These are phyloP conservation scores for Termitomyces sp. DNA, from an alignment of 768 basidiomycete genomes.

Conservation along the genomic window DNA sequence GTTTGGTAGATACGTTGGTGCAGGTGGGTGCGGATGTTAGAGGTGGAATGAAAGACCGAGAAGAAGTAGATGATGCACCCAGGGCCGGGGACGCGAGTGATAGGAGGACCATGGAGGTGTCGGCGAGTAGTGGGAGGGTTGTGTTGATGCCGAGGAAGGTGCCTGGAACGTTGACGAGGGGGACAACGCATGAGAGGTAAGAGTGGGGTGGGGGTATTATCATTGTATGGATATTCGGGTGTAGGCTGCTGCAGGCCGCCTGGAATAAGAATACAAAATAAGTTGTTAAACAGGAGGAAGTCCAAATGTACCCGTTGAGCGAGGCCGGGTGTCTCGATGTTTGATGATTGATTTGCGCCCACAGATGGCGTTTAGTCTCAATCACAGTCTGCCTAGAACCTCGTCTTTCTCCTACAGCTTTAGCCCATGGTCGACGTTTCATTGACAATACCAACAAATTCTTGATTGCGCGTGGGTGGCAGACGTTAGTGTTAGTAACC, in stretches of 20 bases:
- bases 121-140: constrained; percentile 23
- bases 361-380: too few relatives aligned
- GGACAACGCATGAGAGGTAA: constrained; percentile 39
- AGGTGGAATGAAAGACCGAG: neutral
- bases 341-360: too few relatives aligned
- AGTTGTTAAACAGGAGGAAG: too few relatives aligned
- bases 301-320: too few relatives aligned
- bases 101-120: constrained; percentile 50
- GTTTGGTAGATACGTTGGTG: constrained; percentile 10
- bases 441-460: neutral
- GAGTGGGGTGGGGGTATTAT: neutral
- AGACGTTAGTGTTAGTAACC: too few relatives aligned
- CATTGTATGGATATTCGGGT: too few relatives aligned
- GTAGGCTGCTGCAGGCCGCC: too few relatives aligned
- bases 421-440: neutral
- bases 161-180: constrained; percentile 63
- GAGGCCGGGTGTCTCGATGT: too few relatives aligned
- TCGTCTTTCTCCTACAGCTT: neutral
- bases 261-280: too few relatives aligned
- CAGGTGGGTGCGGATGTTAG: neutral
- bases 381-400: neutral
- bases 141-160: constrained; percentile 50
- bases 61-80: constrained; percentile 36
- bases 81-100: constrained; percentile 53
- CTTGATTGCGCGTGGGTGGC: neutral